Percentiles rank a stretch among this genome's conserved stretches.
Conservation (phyloP, 2,329 filamentous ascomycete species). For the Dichotomopilus funicola region DNA sequence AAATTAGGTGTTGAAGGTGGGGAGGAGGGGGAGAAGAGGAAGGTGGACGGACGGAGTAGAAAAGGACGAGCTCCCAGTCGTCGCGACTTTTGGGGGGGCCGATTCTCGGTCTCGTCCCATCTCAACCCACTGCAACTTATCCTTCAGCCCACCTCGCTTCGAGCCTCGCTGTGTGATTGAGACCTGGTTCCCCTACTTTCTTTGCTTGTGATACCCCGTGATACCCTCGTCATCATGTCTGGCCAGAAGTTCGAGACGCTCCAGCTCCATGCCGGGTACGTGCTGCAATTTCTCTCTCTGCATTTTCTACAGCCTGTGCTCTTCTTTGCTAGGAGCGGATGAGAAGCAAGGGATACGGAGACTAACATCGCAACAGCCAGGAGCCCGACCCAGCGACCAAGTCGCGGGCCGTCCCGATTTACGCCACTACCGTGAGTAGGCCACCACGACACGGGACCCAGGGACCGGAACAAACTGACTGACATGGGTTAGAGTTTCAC, state of each 20-base stretch:
- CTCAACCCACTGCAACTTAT: neutral
- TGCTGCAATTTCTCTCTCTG: neutral
- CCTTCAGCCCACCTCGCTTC: neutral
- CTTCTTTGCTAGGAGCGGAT: conserved; percentile 2
- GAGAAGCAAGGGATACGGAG: neutral
- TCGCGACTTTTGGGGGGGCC: neutral
- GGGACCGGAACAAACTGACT: neutral
- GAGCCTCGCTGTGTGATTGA: neutral
- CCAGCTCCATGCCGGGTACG: conserved; percentile 76
- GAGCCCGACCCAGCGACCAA: conserved; percentile 75
- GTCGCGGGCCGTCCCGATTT: conserved; percentile 88
- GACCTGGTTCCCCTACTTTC: neutral
- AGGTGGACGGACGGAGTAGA: neutral
- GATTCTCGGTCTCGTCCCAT: neutral
- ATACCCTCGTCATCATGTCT: conserved; percentile 31
- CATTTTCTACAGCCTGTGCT: neutral
- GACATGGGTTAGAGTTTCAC: conserved; percentile 59
- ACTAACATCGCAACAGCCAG: conserved; percentile 49
- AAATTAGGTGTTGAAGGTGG: neutral
- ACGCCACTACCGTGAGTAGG: conserved; percentile 69
- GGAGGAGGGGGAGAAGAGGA: neutral
- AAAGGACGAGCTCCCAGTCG: neutral
- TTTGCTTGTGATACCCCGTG: conserved; percentile 13
- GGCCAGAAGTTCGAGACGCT: conserved; percentile 71
- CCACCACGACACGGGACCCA: neutral